phyloP scores from a whole-genome alignment of 164 flowering plant genomes.

The Chloranthus sessilifolius region DNA sequence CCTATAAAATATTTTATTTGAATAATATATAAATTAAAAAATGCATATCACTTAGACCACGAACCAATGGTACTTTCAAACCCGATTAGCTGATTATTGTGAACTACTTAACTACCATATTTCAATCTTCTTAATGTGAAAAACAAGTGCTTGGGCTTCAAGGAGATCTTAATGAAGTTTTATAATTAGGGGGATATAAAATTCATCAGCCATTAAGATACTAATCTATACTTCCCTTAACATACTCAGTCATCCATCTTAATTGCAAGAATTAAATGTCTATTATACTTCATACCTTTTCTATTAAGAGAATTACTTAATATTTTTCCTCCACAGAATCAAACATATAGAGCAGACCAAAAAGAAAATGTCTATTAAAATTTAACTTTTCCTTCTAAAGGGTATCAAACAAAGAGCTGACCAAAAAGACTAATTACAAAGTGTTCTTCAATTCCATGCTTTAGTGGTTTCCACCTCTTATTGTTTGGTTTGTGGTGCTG shows the following conservation, averaged over 20 bases:
- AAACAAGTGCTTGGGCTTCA: too few species aligned
- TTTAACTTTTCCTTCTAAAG: background rate
- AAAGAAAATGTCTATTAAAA: background rate
- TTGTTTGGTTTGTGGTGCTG: slow-evolving; percentile 1
- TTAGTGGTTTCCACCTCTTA: slow-evolving; percentile 1
- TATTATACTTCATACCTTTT: too few species aligned
- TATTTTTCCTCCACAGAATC: too few species aligned
- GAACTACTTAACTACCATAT: slow-evolving; percentile 4
- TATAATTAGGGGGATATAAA: too few species aligned
- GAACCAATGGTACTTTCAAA: background rate
- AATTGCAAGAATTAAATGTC: too few species aligned
- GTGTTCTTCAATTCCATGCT: background rate
- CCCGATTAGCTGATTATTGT: background rate
- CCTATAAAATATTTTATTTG: background rate
- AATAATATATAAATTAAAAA: background rate
- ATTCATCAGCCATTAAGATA: too few species aligned
- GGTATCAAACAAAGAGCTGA: slow-evolving; percentile 6
- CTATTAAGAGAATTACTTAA: too few species aligned
- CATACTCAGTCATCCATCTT: too few species aligned
- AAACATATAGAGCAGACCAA: too few species aligned
- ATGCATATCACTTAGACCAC: background rate
- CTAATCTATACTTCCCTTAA: too few species aligned
- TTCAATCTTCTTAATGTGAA: too few species aligned
- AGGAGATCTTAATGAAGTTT: too few species aligned
- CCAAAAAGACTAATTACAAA: slow-evolving; percentile 4